Evolutionary conservation across 169 alveolate species (phyloP), one percentile per base, ranked within the genome.

Genomic region (Eimeria praecox): DNA sequence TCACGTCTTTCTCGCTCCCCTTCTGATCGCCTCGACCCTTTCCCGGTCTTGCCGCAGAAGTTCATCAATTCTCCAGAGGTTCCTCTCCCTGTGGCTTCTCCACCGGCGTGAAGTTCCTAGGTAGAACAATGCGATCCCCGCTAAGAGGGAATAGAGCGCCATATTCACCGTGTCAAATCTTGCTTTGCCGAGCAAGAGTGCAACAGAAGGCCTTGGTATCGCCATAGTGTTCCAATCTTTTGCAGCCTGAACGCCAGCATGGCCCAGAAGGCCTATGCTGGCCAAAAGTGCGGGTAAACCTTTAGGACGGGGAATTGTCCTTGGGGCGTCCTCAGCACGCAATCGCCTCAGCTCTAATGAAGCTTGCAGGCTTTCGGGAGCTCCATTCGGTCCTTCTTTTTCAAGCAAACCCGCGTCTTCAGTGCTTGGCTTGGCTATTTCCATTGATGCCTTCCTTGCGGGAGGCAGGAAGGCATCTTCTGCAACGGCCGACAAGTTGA

Each of bases 291-390:
- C 78, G 2, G 83, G 94, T 8, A 87, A 59, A 16, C 94, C 94
- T 46, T 24, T 87, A 22, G 66, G 94, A 9, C 83, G 94, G 24
- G 94, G 94, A 2, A 59, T 64, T 4, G 94, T 0, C 35, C 24
- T n/a, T 10, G 59, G 92, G 49, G 71, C 9, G 2, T 9, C 40
- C 24, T 20, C 42, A 22, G 82, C 42, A 20, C 27, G 20, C 22
- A 87, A 83, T 22, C 94, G 62, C 30, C 94, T 59, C 82, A 87
- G 69, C 40, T 87, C 94, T 42, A 87, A 40, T 20, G 94, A 87
- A 87, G 80, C 38, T 24, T 40, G n/a, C 42, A 56, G 0, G 22
- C 0, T 3, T 9, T 80, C 52, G 2, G 1, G 52, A 2, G 1
- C 33, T 16, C 8, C 33, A 40, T 49, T 49, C n/a, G n/a, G n/a